Evolutionary conservation across 331 rosid species (phyloP).

Genomic region (Spiraea crenata): DNA sequence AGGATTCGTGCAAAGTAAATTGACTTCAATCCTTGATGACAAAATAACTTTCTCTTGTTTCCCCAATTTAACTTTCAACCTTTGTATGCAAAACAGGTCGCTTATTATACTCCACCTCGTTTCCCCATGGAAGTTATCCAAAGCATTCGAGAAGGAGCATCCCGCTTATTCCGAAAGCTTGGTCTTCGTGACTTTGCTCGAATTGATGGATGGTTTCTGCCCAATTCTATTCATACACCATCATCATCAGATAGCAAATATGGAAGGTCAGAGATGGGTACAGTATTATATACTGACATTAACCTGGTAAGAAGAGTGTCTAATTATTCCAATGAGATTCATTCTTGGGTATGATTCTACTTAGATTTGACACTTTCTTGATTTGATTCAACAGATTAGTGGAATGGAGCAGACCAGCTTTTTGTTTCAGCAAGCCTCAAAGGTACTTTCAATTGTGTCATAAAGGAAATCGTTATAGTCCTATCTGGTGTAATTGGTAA

Average conservation of each 20-base stretch:
- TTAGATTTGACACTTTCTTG: conserved; percentile 11
- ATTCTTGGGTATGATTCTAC: conserved; percentile 13
- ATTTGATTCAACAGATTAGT: conserved; percentile 64
- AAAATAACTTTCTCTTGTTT: background rate
- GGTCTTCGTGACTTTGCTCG: conserved; percentile 86
- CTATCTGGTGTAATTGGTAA: background rate
- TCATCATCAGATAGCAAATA: conserved; percentile 45
- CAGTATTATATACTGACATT: conserved; percentile 76
- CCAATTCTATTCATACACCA: conserved; percentile 42
- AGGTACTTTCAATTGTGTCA: conserved; percentile 45
- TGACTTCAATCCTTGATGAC: conserved; percentile 1
- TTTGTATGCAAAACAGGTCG: conserved; percentile 56
- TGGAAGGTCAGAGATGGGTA: conserved; percentile 70
- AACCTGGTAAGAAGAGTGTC: conserved; percentile 68
- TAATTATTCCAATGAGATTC: conserved; percentile 15
- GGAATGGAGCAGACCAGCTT: conserved; percentile 99
- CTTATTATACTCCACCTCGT: conserved; percentile 93
- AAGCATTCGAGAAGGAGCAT: conserved; percentile 79
- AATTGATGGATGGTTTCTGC: conserved; percentile 95
- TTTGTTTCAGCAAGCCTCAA: conserved; percentile 96
- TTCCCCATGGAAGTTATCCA: conserved; percentile 74
- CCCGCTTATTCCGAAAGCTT: conserved; percentile 62
- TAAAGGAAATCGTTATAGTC: background rate
- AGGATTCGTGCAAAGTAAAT: conserved; percentile 15
- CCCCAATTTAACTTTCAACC: conserved; percentile 26